Base-by-base conservation (phyloP, 2,329 filamentous ascomycete species). In the Karstenula rhodostoma region DNA sequence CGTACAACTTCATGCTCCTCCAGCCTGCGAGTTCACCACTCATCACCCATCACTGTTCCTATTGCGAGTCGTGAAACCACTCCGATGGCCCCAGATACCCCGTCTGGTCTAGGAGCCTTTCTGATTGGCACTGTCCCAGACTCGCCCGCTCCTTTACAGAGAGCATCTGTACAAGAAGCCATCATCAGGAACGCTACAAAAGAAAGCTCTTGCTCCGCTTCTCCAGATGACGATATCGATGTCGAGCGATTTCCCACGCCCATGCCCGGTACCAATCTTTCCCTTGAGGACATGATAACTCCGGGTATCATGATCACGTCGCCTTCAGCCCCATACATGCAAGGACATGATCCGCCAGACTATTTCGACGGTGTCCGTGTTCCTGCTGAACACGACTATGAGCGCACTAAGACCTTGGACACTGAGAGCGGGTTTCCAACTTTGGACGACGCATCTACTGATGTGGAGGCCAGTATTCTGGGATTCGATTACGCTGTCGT, bases 31-130 rank as follows among this genome's bases (percentile, higher is more conserved):
- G 64, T 73, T 2, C 63, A 66, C 25, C 71, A 63, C 49, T 74
- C 74, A 23, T 75, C 72, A 9, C 73, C 73, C 6, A 61, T 76
- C n/a, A 55, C 67, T 35, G 66, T 75, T 35, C 73, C 71, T n/a
- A 44, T 47, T 15, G 54, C 64, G 19, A 47, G 52, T 12, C 61
- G 65, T 29, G 55, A 66, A 53, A 32, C 48, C 32, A 44, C 37
- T 15, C 9, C 44, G 22, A 29, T 53, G 9, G 13, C 22, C 37
- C 7, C 40, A 27, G 51, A 32, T 27, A 44, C 56, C 4, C 48
- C 59, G 19, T 50, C 60, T 32, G 25, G 40, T 13, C 10, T 54
- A 1, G 55, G 53, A 17, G 40, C 47, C 10, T 62, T 75, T 46
- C 63, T 60, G 15, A 54, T 60, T n/a, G 73, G 71, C 19, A 73